Evolutionary conservation across 2,329 filamentous ascomycete species (phyloP), one percentile per base, ranked within the genome.

Genomic region (Gnomoniopsis smithogilvyi): DNA sequence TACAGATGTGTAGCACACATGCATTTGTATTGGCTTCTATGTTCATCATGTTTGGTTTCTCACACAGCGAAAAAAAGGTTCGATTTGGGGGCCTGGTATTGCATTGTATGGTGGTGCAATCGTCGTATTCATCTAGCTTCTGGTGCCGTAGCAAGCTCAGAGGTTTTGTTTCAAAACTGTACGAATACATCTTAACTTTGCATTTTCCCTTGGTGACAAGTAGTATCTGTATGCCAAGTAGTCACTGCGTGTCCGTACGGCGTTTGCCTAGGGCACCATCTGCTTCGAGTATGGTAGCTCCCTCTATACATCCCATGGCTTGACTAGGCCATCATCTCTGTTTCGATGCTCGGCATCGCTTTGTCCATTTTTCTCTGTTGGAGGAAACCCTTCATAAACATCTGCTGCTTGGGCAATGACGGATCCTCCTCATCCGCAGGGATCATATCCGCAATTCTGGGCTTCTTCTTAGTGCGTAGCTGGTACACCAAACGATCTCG

Each of bases 401-500:
- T 71, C 67, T 76, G 77, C 71, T 80, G 80, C 65, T 68, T 75
- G 30, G 75, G 75, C 64, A 73, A 66, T 65, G 59, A 69, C 70
- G 22, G 62, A 58, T 80, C 74, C 54, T 78, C 71, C 64, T 59
- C 68, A 54, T 60, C 64, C 64, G 54, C 72, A 26, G 73, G 24
- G 30, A 79, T 78, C 64, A 81, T 84, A 4, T 84, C 77, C 64
- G 76, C 80, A 60, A 76, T 78, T 67, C 80, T 84, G 12, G 77
- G 78, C 52, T 76, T 80, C 49, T 77, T 79, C 64, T 81, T 83
- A 12, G 89, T 90, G 51, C 92, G 81, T 51, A 94, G 87, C 2
- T 84, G 82, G 69, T 89, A 86, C 50, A 86, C 74, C 15, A 97
- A 77, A 57, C 93, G 84, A 67, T 90, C 86, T 60, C 87, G 82